Conservation (phyloP, 306 rosid species). For the Lathyrus aphaca region DNA sequence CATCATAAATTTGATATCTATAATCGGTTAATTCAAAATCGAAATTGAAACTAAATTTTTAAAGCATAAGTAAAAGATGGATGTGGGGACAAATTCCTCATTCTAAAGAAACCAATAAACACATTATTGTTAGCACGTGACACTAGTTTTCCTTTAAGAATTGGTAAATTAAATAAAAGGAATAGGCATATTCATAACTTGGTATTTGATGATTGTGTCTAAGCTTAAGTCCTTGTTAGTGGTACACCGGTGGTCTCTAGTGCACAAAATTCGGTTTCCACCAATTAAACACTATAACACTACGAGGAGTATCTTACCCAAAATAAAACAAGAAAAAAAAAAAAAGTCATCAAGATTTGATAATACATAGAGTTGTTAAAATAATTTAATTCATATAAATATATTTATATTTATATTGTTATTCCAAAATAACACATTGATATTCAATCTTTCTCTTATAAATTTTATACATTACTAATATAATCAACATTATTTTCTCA, state of each 20-base stretch:
- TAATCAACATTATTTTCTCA: too few relatives aligned
- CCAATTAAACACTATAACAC: not conserved
- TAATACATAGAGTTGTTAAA: too few relatives aligned
- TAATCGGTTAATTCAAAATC: too few relatives aligned
- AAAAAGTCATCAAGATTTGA: too few relatives aligned
- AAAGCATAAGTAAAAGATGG: slow-evolving; percentile 1
- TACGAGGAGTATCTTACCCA: too few relatives aligned
- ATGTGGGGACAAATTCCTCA: slow-evolving; percentile 35
- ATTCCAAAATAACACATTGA: too few relatives aligned
- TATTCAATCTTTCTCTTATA: too few relatives aligned
- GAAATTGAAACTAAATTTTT: not conserved
- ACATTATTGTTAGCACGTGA: slow-evolving; percentile 25
- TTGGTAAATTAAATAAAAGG: slow-evolving; percentile 19
- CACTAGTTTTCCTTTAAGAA: slow-evolving; percentile 1
- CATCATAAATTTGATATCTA: too few relatives aligned
- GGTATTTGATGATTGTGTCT: slow-evolving; percentile 37
- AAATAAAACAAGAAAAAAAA: too few relatives aligned
- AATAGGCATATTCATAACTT: slow-evolving; percentile 28
- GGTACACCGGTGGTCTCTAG: slow-evolving; percentile 32
- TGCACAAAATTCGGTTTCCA: slow-evolving; percentile 26
- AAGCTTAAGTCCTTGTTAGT: slow-evolving; percentile 41
- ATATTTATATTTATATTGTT: too few relatives aligned
- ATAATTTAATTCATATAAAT: too few relatives aligned
- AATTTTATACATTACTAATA: too few relatives aligned
- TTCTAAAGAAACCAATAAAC: slow-evolving; percentile 40